Conservation (phyloP, 805 yeast genomes). For the Jamesozyma jinghongensis region DNA sequence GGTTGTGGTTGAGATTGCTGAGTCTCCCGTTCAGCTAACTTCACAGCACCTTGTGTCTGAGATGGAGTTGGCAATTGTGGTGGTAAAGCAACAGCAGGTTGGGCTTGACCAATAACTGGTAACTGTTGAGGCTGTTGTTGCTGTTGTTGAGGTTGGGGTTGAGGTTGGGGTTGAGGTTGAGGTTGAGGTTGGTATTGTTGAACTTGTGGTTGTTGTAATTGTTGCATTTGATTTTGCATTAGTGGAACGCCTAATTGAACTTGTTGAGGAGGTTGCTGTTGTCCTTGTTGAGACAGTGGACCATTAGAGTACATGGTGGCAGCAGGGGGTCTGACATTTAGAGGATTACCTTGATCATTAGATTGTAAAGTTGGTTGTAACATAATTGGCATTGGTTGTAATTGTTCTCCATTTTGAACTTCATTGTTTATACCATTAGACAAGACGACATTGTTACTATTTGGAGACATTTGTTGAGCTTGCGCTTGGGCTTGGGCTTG, state of each 20-base stretch:
- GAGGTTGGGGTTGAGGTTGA: constrained; percentile 5
- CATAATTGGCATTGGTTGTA: constrained; percentile 22
- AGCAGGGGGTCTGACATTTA: constrained; percentile 21
- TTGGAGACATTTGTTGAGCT: constrained; percentile 1
- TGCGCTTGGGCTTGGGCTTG: constrained; percentile 4
- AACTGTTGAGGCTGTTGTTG: no score
- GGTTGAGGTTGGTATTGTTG: constrained; percentile 5
- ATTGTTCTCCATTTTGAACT: background rate
- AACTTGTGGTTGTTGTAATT: constrained; percentile 13
- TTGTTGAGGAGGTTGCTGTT: constrained; percentile 10
- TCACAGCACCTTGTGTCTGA: background rate
- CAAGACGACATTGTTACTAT: background rate
- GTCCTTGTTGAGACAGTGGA: constrained; percentile 11
- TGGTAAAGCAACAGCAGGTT: no score
- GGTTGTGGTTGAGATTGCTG: background rate
- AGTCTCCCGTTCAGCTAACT: background rate
- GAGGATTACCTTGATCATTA: constrained; percentile 25
- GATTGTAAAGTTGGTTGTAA: constrained; percentile 28
- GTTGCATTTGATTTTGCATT: constrained; percentile 28
- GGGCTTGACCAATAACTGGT: no score
- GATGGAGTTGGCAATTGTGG: no score
- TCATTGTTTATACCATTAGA: background rate
- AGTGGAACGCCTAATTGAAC: constrained; percentile 26
- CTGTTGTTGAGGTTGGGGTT: constrained; percentile 1
- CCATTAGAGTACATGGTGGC: constrained; percentile 13